These are phyloP conservation scores for Leccinum subgranulosum DNA, from an alignment of 768 basidiomycete genomes.

Conservation along the genomic window DNA sequence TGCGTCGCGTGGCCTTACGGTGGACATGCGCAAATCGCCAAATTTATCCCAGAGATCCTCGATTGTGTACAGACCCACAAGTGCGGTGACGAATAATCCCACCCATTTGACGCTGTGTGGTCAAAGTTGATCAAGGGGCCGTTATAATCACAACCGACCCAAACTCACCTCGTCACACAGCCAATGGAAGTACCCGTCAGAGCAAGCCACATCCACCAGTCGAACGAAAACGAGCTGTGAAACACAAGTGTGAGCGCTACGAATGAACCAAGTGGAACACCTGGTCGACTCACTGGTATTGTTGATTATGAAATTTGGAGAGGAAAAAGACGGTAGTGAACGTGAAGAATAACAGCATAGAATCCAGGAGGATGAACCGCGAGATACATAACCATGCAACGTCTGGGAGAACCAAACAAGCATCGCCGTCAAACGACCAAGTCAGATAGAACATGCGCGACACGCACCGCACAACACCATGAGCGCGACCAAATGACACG, in stretches of 20 bases:
- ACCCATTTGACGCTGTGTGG: slow-evolving; percentile 85
- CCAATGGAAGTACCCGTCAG: slow-evolving; percentile 95
- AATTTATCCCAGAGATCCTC: slow-evolving; percentile 99
- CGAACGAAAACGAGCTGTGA: slow-evolving; percentile 81
- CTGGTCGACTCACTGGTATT: slow-evolving; percentile 68
- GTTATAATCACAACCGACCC: neutral
- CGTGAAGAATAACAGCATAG: slow-evolving; percentile 99
- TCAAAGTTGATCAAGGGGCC: neutral
- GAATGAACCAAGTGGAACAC: neutral
- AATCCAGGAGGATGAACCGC: slow-evolving; percentile 95
- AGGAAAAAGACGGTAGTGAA: slow-evolving; percentile 94
- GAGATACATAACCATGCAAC: slow-evolving; percentile 97
- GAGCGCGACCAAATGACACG: slow-evolving; percentile 86
- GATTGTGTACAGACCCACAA: slow-evolving; percentile 94
- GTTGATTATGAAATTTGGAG: slow-evolving; percentile 96
- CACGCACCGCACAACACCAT: slow-evolving; percentile 85
- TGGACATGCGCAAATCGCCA: slow-evolving; percentile 89
- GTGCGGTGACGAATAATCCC: slow-evolving; percentile 90
- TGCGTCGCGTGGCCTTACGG: slow-evolving; percentile 50
- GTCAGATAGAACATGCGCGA: slow-evolving; percentile 22
- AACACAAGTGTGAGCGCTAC: slow-evolving; percentile 1
- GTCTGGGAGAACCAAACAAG: slow-evolving; percentile 46
- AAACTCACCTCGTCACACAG: slow-evolving; percentile 78
- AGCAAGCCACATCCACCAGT: slow-evolving; percentile 98
- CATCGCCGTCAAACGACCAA: neutral